These are phyloP conservation scores for Clathrospora elynae DNA, from an alignment of 2,329 filamentous ascomycete species.

Conservation along the genomic window DNA sequence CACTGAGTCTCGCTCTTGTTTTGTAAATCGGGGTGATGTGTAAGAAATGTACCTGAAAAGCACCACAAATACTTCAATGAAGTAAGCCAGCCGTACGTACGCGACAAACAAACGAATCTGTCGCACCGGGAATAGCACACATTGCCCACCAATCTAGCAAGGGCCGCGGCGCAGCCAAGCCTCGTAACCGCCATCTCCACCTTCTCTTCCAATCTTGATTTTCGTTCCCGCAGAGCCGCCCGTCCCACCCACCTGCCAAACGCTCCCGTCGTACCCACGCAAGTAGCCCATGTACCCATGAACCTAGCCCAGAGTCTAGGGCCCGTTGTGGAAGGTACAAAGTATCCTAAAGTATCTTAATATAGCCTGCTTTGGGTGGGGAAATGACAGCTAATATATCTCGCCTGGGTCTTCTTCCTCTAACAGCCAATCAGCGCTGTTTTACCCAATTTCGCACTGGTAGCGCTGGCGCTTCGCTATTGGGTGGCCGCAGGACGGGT, in stretches of 20 bases:
- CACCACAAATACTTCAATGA: no score
- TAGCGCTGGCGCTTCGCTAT: constrained; percentile 1
- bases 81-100: no score
- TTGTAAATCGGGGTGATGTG: no score
- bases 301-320: no score
- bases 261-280: constrained; percentile 5
- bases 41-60: no score
- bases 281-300: neutral
- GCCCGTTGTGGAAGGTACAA: constrained; percentile 6
- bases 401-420: neutral
- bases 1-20: no score
- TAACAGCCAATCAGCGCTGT: constrained; percentile 9
- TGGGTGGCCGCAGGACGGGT: neutral
- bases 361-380: constrained; percentile 12
- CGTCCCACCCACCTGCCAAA: constrained; percentile 22
- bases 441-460: neutral
- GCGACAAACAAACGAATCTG: no score
- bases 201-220: constrained; percentile 1
- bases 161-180: no score
- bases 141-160: no score
- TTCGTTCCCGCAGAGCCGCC: constrained; percentile 39
- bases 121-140: no score
- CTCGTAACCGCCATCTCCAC: constrained; percentile 8
- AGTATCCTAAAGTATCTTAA: constrained; percentile 12
- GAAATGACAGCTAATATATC: constrained; percentile 22